Base-by-base conservation (phyloP, 164 flowering plant genomes). In the Hamamelis virginiana region DNA sequence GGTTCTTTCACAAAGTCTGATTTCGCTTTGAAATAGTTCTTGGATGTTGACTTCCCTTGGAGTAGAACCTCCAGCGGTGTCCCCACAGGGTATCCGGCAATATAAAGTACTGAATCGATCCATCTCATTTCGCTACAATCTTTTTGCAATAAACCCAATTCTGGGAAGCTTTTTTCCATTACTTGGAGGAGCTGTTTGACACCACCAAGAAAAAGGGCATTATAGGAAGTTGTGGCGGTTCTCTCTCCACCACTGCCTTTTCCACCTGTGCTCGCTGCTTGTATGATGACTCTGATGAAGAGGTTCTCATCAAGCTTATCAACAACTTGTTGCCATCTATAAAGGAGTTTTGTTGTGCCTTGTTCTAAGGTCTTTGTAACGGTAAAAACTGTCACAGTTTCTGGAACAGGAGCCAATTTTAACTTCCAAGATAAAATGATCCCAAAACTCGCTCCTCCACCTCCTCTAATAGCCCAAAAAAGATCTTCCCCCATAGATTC, bases 1-100 rank as follows among this genome's bases (percentile, higher is more conserved):
- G 81, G 75, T 1, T 68, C 66, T 26, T 50, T 70, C 43, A 83
- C 85, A 45, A 74, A 85, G 44, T 85, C 86, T 1, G 86, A 81
- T 45, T 85, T 85, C 11, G 80, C 82, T 57, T 85, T 83, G 74
- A 78, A 74, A 62, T 60, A 75, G 59, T 48, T 69, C 73, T 75
- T 69, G 77, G 15, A 69, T 38, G 66, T 23, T 8, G 77, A 59
- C 19, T 74, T 76, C 21, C 82, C 75, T n/a, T 78, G 64, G 5
- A 81, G 80, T 4, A 78, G 73, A 45, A 76, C 66, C 4, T 76
- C 74, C 0, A 75, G 72, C 3, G 74, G 21, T 0, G 80, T 75
- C 16, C 62, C 72, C 11, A 11, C 13, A 1, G 80, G 77, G 59
- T 58, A 74, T 12, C 75, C 71, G 1, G 72, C 72, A 15, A 75